phyloP scores from a whole-genome alignment of 2,329 filamentous ascomycete genomes.

The Berkeleyomyces rouxiae region DNA sequence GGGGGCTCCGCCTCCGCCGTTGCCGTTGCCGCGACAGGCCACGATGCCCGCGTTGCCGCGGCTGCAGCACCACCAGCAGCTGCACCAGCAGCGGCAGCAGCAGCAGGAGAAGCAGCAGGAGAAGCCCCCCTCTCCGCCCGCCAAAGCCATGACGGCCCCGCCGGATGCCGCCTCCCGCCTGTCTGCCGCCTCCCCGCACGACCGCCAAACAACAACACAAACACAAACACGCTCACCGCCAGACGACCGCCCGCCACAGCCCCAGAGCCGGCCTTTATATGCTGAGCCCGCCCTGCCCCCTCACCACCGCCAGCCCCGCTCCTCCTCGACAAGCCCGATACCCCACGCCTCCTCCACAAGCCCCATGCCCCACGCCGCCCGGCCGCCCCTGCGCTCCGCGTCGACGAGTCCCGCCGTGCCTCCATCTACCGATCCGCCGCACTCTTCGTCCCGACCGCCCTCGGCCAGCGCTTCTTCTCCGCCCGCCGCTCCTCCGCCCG shows the following conservation, averaged over 20 bases:
- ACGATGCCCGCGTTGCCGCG: constrained; percentile 11
- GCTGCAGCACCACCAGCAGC: constrained; percentile 7
- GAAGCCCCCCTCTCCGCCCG: neutral
- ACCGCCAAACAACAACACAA: neutral
- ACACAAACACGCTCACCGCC: neutral
- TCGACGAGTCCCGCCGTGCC: no score
- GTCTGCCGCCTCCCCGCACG: neutral
- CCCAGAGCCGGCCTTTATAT: neutral
- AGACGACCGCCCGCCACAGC: neutral
- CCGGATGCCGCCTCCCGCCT: neutral
- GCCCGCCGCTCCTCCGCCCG: neutral
- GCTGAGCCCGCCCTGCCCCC: neutral
- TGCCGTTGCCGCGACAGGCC: constrained; percentile 18
- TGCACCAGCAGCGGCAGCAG: constrained; percentile 5
- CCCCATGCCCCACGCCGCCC: neutral
- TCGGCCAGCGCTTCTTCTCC: neutral
- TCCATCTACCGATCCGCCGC: neutral
- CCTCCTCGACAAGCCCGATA: neutral
- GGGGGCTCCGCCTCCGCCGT: constrained; percentile 23
- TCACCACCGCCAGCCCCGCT: neutral
- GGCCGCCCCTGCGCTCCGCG: no score
- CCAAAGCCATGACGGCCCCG: neutral
- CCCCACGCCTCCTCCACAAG: neutral
- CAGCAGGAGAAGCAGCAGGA: neutral
- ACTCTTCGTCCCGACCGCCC: neutral